Conservation (phyloP, 768 basidiomycete genomes). For the Wakefieldia striispora region DNA sequence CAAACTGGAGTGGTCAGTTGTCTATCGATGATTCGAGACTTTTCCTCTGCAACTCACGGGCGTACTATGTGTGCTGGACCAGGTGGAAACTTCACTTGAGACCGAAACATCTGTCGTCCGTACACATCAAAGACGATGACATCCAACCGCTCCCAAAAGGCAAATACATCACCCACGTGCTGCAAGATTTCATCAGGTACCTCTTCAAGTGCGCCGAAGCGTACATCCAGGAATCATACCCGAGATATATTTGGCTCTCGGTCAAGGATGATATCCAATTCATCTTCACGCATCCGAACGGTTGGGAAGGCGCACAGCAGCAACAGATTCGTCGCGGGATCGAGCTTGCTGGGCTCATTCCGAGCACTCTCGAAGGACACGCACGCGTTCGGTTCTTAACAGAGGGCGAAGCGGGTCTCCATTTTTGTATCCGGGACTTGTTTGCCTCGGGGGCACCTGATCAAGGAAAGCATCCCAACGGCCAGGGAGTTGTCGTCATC, state of each 20-base stretch:
- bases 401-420: conserved; percentile 59
- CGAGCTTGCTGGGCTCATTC: conserved; percentile 47
- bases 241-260: conserved; percentile 42
- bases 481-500: conserved; percentile 34
- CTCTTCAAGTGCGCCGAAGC: conserved; percentile 39
- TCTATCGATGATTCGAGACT: not conserved
- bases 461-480: conserved; percentile 12
- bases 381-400: conserved; percentile 50
- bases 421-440: conserved; percentile 49
- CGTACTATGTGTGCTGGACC: not conserved
- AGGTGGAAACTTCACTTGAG: conserved; percentile 40
- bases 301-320: conserved; percentile 60
- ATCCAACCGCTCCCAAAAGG: conserved; percentile 39
- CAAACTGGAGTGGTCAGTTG: conserved; percentile 42
- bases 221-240: conserved; percentile 45
- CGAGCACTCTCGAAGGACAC: conserved; percentile 35
- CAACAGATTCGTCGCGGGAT: conserved; percentile 50
- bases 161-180: conserved; percentile 37
- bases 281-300: conserved; percentile 59
- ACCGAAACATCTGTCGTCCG: conserved; percentile 27
- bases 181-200: too few relatives aligned
- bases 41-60: not conserved
- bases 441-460: conserved; percentile 9
- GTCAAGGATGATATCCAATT: conserved; percentile 43
- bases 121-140: conserved; percentile 26